phyloP scores from a whole-genome alignment of 2,329 filamentous ascomycete species.

The Hymenoscyphus albidus region DNA sequence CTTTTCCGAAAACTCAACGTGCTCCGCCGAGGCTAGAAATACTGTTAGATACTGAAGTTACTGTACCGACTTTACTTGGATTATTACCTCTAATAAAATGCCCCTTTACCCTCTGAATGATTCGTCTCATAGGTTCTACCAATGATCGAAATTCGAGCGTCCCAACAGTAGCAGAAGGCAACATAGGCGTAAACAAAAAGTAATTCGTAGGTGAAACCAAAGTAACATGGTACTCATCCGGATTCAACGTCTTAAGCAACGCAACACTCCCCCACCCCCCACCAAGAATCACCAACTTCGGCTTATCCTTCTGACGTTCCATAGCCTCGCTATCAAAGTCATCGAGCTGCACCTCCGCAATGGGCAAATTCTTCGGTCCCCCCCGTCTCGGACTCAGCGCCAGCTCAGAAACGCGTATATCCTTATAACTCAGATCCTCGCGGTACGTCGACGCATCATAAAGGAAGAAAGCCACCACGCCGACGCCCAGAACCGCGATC shows the following conservation, averaged over 20 bases:
- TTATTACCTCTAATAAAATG: conserved; percentile 69
- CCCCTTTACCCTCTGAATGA: conserved; percentile 71
- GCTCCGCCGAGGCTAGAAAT: conserved; percentile 64
- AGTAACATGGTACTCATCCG: conserved; percentile 92
- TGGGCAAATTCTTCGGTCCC: conserved; percentile 92
- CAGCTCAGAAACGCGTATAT: conserved; percentile 79
- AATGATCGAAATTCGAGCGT: conserved; percentile 87
- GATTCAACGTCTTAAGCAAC: conserved; percentile 81
- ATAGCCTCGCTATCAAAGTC: conserved; percentile 77
- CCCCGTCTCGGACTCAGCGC: conserved; percentile 78
- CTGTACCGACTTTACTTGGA: no score
- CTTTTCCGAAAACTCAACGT: conserved; percentile 88
- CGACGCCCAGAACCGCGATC: conserved; percentile 62
- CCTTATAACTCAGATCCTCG: conserved; percentile 60
- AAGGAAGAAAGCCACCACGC: conserved; percentile 80
- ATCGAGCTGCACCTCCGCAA: conserved; percentile 82
- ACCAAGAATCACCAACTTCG: conserved; percentile 85
- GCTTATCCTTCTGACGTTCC: conserved; percentile 75
- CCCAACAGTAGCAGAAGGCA: conserved; percentile 93
- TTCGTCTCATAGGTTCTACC: conserved; percentile 86
- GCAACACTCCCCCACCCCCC: conserved; percentile 95
- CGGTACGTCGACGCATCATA: conserved; percentile 93
- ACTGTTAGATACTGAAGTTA: no score
- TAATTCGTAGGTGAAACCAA: conserved; percentile 94
- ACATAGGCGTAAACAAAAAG: conserved; percentile 97